A percentile compares a stretch with the other conserved stretches of the same genome.
Evolutionary conservation across 2,329 filamentous ascomycete species (phyloP).

Genomic region (Neofusicoccum umdonicola): DNA sequence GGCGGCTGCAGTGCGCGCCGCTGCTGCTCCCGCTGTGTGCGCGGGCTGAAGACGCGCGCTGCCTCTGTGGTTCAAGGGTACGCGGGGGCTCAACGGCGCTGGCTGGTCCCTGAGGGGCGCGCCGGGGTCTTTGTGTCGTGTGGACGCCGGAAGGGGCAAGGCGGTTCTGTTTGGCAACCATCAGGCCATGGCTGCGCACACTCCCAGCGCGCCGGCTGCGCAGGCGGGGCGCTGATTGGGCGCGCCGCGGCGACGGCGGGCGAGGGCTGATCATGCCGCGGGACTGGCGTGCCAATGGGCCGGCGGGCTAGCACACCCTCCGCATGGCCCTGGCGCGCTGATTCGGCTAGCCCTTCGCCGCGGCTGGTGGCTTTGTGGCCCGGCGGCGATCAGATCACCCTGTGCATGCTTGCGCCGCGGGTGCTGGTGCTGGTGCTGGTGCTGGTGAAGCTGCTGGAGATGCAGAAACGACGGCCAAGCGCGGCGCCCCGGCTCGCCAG

Average conservation of each 20-base stretch:
- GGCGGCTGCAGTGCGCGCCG: not conserved
- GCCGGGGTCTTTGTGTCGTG: not conserved
- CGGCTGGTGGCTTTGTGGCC: not conserved
- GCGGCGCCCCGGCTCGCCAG: not conserved
- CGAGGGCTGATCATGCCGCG: no score
- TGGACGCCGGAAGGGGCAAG: not conserved
- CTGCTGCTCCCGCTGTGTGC: not conserved
- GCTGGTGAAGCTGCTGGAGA: not conserved
- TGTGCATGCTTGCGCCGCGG: not conserved
- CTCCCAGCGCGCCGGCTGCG: not conserved
- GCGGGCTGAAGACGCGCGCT: not conserved
- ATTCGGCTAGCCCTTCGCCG: not conserved
- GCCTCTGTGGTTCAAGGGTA: not conserved
- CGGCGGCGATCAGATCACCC: conserved; percentile 6
- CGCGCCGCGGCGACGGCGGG: no score
- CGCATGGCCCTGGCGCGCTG: not conserved
- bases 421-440: not conserved
- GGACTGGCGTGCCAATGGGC: not conserved
- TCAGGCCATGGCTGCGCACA: not conserved
- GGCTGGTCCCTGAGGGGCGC: not conserved
- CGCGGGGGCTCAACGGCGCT: conserved; percentile 1
- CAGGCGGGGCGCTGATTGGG: not conserved
- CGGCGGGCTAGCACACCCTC: not conserved
- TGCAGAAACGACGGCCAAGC: not conserved
- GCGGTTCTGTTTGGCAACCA: not conserved